Percentiles rank a stretch among this genome's conserved stretches.
phyloP scores from a whole-genome alignment of 441 rosid genomes.

The Lepidium campestre region DNA sequence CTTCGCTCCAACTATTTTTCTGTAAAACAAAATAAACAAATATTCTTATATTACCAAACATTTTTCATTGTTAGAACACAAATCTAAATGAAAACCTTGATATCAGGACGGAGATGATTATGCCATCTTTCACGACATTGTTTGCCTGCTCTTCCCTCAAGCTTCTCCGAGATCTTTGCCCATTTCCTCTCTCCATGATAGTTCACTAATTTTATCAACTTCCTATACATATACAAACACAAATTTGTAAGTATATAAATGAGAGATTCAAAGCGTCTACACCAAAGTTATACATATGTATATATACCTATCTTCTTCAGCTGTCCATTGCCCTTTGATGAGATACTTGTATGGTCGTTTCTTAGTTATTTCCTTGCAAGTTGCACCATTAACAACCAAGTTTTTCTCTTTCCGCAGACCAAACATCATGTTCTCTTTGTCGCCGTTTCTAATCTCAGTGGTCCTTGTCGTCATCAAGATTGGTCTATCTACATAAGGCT shows the following conservation, averaged over 20 bases:
- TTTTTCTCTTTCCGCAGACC: conserved; percentile 20
- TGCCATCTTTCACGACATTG: conserved; percentile 98
- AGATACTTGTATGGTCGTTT: conserved; percentile 34
- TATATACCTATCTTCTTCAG: conserved; percentile 76
- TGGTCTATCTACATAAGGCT: conserved; percentile 9
- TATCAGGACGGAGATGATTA: conserved; percentile 85
- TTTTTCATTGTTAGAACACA: not conserved
- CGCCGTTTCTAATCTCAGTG: conserved; percentile 17
- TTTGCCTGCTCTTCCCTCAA: conserved; percentile 81
- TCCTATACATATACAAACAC: conserved; percentile 30
- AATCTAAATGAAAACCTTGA: conserved; percentile 46
- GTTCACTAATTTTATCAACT: conserved; percentile 62
- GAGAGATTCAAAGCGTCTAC: too few species aligned
- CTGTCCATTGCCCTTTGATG: conserved; percentile 91
- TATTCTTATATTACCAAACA: not conserved
- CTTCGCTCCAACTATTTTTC: conserved; percentile 85
- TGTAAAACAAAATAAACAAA: conserved; percentile 7
- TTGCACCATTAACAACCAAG: not conserved
- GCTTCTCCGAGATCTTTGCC: conserved; percentile 73
- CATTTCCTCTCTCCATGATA: conserved; percentile 76
- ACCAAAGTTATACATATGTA: not conserved
- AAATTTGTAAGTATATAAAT: not conserved
- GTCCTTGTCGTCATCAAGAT: not conserved
- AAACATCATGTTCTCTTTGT: conserved; percentile 30
- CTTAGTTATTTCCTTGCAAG: conserved; percentile 17